Percentiles rank a stretch among this genome's conserved stretches.
These are phyloP conservation scores for Chaetomium cochliodes DNA, from an alignment of 495 filamentous ascomycete genomes.

Conservation along the genomic window DNA sequence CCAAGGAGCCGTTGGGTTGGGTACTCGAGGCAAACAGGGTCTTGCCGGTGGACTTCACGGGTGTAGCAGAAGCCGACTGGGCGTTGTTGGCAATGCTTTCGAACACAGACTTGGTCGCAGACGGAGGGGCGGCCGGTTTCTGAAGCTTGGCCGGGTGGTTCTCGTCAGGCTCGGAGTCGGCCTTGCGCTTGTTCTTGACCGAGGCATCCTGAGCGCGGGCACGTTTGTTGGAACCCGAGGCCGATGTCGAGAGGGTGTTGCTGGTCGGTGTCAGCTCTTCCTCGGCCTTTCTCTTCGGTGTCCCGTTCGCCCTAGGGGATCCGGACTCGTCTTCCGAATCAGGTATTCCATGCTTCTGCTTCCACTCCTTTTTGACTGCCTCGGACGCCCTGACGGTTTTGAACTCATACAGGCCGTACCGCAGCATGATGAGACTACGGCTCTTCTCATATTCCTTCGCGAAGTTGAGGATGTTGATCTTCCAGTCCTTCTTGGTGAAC, in stretches of 20 bases:
- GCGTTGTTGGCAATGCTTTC: slow-evolving; percentile 46
- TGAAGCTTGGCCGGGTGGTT: slow-evolving; percentile 59
- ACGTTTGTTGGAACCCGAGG: slow-evolving; percentile 46
- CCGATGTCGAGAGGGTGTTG: slow-evolving; percentile 36
- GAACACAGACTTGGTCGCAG: slow-evolving; percentile 47
- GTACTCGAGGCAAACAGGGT: slow-evolving; percentile 29
- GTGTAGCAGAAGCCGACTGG: slow-evolving; percentile 17
- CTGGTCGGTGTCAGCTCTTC: slow-evolving; percentile 42
- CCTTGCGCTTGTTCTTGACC: slow-evolving; percentile 47
- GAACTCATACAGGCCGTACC: slow-evolving; percentile 54
- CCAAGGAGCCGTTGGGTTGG: slow-evolving; percentile 26
- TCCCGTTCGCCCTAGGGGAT: slow-evolving; percentile 25
- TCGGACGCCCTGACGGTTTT: slow-evolving; percentile 51
- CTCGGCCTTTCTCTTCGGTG: slow-evolving; percentile 48
- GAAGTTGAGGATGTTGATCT: slow-evolving; percentile 52
- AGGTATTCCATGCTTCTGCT: slow-evolving; percentile 45
- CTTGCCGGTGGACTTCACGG: slow-evolving; percentile 33
- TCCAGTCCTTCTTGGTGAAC: slow-evolving; percentile 53
- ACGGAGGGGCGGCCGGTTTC: slow-evolving; percentile 51
- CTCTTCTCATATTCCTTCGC: slow-evolving; percentile 56
- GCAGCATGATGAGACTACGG: slow-evolving; percentile 52
- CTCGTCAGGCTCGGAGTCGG: slow-evolving; percentile 46
- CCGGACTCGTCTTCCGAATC: slow-evolving; percentile 39
- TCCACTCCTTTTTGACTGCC: slow-evolving; percentile 51
- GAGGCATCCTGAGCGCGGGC: slow-evolving; percentile 35